Evolutionary conservation across 2,329 filamentous ascomycete genomes (phyloP).

Genomic region (Blastomyces gilchristii): DNA sequence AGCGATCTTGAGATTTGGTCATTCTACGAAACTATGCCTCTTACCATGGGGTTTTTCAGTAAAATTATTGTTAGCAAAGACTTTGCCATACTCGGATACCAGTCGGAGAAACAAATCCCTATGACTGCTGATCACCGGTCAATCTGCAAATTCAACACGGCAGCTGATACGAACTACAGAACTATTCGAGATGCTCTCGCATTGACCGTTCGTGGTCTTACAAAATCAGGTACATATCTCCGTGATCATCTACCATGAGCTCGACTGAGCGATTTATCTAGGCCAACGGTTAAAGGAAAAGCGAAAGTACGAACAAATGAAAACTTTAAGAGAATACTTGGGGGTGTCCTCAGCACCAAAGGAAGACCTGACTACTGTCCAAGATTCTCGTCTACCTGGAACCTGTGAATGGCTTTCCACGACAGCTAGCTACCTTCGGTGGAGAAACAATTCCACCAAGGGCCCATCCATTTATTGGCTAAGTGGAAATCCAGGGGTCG

Average conservation of each 20-base stretch:
- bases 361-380: slow-evolving; percentile 14
- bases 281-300: slow-evolving; percentile 12
- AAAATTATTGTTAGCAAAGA: slow-evolving; percentile 33
- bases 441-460: slow-evolving; percentile 6
- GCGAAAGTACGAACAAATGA: slow-evolving; percentile 7
- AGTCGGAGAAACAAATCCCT: slow-evolving; percentile 29
- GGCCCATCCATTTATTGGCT: slow-evolving; percentile 22
- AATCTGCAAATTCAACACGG: slow-evolving; percentile 34
- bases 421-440: slow-evolving; percentile 10
- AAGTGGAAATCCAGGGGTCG: slow-evolving; percentile 23
- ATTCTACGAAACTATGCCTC: slow-evolving; percentile 38
- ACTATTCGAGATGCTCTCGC: slow-evolving; percentile 17
- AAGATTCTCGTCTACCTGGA: slow-evolving; percentile 13
- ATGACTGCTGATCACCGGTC: slow-evolving; percentile 36
- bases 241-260: background rate
- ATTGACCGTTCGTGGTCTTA: slow-evolving; percentile 7
- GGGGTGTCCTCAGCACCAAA: slow-evolving; percentile 14
- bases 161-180: slow-evolving; percentile 31
- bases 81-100: slow-evolving; percentile 36
- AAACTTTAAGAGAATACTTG: slow-evolving; percentile 13
- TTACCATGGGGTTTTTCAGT: slow-evolving; percentile 17
- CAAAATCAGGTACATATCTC: slow-evolving; percentile 1
- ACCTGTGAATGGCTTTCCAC: slow-evolving; percentile 18
- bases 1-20: slow-evolving; percentile 32
- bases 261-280: background rate